Percentiles rank a stretch among this genome's conserved stretches.
phyloP scores from a whole-genome alignment of 257 asterid genomes.

The Misopates orontium region DNA sequence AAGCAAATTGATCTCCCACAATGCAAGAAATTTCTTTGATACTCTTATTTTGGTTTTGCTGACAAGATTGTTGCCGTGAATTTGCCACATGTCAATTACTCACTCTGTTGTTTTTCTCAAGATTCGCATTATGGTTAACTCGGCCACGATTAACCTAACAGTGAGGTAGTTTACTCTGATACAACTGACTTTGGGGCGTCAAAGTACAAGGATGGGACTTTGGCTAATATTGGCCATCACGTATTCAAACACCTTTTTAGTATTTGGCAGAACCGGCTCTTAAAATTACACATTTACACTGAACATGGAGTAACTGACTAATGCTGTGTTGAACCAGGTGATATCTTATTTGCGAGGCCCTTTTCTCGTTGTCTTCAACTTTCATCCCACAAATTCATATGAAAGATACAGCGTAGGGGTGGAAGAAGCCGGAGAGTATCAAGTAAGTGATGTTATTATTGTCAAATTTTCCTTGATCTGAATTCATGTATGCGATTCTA shows the following conservation, averaged over 20 bases:
- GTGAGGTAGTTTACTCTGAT: neutral
- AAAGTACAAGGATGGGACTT: neutral
- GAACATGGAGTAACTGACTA: slow-evolving; percentile 25
- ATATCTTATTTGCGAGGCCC: slow-evolving; percentile 86
- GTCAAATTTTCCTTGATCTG: slow-evolving; percentile 19
- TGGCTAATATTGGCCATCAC: neutral
- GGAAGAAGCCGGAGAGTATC: slow-evolving; percentile 98
- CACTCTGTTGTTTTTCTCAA: too few relatives aligned
- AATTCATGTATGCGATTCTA: slow-evolving; percentile 19
- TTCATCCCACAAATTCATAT: slow-evolving; percentile 75
- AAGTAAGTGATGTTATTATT: slow-evolving; percentile 55
- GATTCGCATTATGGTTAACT: too few relatives aligned
- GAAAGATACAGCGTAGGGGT: slow-evolving; percentile 74
- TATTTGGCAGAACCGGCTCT: neutral
- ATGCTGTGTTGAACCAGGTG: slow-evolving; percentile 57
- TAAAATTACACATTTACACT: neutral
- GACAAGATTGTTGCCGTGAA: neutral
- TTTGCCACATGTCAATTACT: too few relatives aligned
- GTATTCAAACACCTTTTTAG: neutral
- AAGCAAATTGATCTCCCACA: too few relatives aligned
- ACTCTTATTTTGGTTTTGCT: neutral
- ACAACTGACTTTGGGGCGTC: too few relatives aligned
- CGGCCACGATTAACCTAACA: neutral
- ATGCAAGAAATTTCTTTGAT: too few relatives aligned
- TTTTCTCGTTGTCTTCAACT: slow-evolving; percentile 75